Conservation (phyloP, 371 early-diverging fungal species). For the Mortierella sp. region DNA sequence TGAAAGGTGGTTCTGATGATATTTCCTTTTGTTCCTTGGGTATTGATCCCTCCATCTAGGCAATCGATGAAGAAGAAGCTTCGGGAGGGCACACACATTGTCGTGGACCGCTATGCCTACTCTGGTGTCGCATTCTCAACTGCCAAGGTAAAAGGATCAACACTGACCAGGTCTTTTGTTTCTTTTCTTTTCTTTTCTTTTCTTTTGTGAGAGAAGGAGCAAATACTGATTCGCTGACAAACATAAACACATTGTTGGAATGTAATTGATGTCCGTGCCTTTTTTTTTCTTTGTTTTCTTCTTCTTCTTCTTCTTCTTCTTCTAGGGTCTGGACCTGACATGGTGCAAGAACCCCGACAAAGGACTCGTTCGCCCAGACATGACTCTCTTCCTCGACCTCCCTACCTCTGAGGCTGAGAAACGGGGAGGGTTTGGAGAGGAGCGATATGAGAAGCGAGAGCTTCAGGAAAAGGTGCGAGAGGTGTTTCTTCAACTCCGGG, state of each 20-base stretch:
- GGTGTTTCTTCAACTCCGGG: conserved; percentile 66
- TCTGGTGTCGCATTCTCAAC: conserved; percentile 97
- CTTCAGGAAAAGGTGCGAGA: conserved; percentile 83
- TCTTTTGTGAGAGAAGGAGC: neutral
- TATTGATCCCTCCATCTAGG: conserved; percentile 52
- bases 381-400: conserved; percentile 94
- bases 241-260: too few species aligned
- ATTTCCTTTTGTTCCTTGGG: neutral
- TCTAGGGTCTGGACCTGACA: conserved; percentile 81
- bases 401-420: conserved; percentile 76
- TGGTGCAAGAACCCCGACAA: conserved; percentile 95
- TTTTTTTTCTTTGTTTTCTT: neutral
- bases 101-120: conserved; percentile 98
- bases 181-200: neutral
- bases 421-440: conserved; percentile 94
- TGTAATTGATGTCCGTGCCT: neutral
- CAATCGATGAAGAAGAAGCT: conserved; percentile 64
- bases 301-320: neutral
- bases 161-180: too few species aligned
- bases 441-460: conserved; percentile 94
- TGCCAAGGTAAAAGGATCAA: conserved; percentile 73
- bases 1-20: too few species aligned
- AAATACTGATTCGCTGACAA: too few species aligned
- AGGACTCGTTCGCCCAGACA: conserved; percentile 90
- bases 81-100: conserved; percentile 73